These are phyloP conservation scores for Paraconiothyrium sp. DNA, from an alignment of 2,329 filamentous ascomycete genomes.

Conservation along the genomic window DNA sequence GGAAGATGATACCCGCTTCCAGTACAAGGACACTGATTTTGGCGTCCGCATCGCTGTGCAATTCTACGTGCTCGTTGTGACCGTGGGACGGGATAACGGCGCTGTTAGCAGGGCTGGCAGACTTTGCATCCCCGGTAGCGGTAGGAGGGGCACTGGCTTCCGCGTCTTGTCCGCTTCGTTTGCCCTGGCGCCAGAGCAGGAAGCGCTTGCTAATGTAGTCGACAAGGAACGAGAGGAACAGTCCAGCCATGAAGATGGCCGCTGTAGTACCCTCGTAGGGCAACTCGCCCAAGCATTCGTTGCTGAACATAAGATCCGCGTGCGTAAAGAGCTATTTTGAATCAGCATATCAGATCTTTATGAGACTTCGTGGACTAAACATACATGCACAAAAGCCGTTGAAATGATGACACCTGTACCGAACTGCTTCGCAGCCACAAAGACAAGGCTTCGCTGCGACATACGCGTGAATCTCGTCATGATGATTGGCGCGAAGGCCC, in stretches of 20 bases:
- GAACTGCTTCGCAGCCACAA: constrained; percentile 75
- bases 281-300: constrained; percentile 72
- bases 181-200: constrained; percentile 52
- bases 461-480: constrained; percentile 66
- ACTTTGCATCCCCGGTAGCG: constrained; percentile 25
- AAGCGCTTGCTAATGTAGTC: constrained; percentile 73
- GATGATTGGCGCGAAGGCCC: constrained; percentile 74
- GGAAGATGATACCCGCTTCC: constrained; percentile 78
- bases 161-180: constrained; percentile 23
- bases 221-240: constrained; percentile 76
- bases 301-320: constrained; percentile 75
- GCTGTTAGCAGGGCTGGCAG: constrained; percentile 24
- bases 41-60: constrained; percentile 42
- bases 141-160: constrained; percentile 25
- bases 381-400: constrained; percentile 74
- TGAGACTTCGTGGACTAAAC: constrained; percentile 28
- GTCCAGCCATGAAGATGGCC: constrained; percentile 76
- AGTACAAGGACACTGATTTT: constrained; percentile 73
- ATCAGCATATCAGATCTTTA: constrained; percentile 12
- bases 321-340: constrained; percentile 74
- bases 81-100: constrained; percentile 24
- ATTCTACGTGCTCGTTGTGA: constrained; percentile 29
- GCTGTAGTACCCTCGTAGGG: constrained; percentile 75
- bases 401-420: constrained; percentile 78
- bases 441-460: constrained; percentile 59